Evolutionary conservation across 2,329 filamentous ascomycete genomes (phyloP).

Genomic region (Lecanicillium sp.): DNA sequence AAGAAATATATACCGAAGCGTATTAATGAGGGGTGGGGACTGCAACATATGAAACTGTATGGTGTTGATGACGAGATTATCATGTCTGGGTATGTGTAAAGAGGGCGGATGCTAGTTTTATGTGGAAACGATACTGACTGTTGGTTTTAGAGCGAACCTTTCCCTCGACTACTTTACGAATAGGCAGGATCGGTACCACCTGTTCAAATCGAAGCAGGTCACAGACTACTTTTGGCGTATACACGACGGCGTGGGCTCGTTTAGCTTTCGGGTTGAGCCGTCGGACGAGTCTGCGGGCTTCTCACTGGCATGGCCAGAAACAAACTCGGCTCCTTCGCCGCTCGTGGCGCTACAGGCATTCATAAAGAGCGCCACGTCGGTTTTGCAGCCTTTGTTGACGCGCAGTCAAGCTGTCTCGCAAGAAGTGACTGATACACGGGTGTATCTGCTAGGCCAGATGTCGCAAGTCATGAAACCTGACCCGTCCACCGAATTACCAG

Average conservation of each 20-base stretch:
- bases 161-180: slow-evolving; percentile 95
- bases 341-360: slow-evolving; percentile 63
- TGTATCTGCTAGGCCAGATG: slow-evolving; percentile 84
- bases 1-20: slow-evolving; percentile 80
- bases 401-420: slow-evolving; percentile 2
- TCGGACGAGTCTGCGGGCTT: slow-evolving; percentile 49
- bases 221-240: slow-evolving; percentile 76
- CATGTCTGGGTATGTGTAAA: slow-evolving; percentile 64
- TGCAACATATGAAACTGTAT: slow-evolving; percentile 99
- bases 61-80: slow-evolving; percentile 94
- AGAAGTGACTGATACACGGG: slow-evolving; percentile 50
- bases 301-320: slow-evolving; percentile 62
- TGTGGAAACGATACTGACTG: slow-evolving; percentile 10
- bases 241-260: slow-evolving; percentile 66
- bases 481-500: slow-evolving; percentile 81
- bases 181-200: slow-evolving; percentile 86
- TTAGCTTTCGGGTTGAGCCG: slow-evolving; percentile 76
- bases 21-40: slow-evolving; percentile 96
- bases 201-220: slow-evolving; percentile 73
- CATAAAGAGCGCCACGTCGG: slow-evolving; percentile 57
- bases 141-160: slow-evolving; percentile 59
- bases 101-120: too few relatives aligned
- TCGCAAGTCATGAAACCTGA: slow-evolving; percentile 75
- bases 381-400: slow-evolving; percentile 59
- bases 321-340: slow-evolving; percentile 69